phyloP scores from a whole-genome alignment of 257 asterid genomes.

The Craterostigma plantagineum region DNA sequence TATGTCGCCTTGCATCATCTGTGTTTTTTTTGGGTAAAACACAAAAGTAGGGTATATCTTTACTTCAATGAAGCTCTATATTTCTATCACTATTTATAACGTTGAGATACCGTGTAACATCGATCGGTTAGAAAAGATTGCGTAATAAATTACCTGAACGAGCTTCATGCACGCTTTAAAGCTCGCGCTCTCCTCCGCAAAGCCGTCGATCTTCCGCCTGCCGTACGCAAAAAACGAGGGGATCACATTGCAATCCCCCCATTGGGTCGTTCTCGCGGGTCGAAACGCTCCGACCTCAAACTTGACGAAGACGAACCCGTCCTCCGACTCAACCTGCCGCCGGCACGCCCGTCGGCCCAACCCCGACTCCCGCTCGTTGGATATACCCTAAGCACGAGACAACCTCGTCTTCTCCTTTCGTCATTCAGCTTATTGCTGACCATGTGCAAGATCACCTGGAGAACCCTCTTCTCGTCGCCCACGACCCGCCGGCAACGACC shows the following conservation, averaged over 20 bases:
- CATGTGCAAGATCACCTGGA: conserved; percentile 79
- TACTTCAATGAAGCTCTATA: no score
- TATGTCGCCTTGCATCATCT: conserved; percentile 97
- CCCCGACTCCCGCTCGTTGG: conserved; percentile 38
- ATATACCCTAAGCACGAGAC: conserved; percentile 28
- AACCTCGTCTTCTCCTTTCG: conserved; percentile 36
- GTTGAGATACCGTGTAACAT: no score
- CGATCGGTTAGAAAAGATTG: not conserved
- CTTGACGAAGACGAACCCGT: conserved; percentile 32
- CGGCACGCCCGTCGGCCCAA: conserved; percentile 44
- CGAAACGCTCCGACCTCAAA: conserved; percentile 42
- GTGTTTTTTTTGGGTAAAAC: conserved; percentile 10
- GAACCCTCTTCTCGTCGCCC: conserved; percentile 83
- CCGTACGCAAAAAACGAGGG: conserved; percentile 10
- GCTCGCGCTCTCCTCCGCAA: conserved; percentile 59
- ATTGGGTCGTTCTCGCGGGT: no score
- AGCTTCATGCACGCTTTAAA: conserved; percentile 70
- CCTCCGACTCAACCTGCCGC: conserved; percentile 36
- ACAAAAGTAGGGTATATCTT: not conserved
- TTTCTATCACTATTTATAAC: no score
- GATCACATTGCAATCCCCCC: conserved; percentile 13
- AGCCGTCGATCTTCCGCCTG: conserved; percentile 19
- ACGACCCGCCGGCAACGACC: conserved; percentile 50
- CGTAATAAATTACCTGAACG: conserved; percentile 38
- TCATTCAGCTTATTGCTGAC: conserved; percentile 52